Conservation (phyloP, 1,284 basidiomycete genomes). For the Anthracocystis setariae region DNA sequence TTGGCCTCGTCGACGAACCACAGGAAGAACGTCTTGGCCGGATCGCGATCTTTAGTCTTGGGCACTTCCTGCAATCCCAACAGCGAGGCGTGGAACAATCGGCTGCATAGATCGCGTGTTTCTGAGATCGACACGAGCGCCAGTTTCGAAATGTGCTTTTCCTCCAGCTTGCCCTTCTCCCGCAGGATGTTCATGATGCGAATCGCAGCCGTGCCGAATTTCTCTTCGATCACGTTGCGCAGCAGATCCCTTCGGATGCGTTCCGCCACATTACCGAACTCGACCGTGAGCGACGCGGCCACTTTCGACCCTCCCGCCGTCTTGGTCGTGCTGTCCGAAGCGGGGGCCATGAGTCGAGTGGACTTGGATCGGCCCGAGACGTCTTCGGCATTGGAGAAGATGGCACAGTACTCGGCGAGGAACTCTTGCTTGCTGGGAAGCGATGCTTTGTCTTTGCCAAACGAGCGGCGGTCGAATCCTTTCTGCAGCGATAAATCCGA, state of each 20-base stretch:
- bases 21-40: constrained; percentile 64
- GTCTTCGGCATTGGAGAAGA: constrained; percentile 81
- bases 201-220: constrained; percentile 85
- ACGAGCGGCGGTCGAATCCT: constrained; percentile 68
- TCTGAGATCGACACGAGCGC: constrained; percentile 91
- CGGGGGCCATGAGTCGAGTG: constrained; percentile 64
- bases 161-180: constrained; percentile 92
- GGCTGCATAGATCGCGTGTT: constrained; percentile 81
- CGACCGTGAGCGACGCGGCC: constrained; percentile 73
- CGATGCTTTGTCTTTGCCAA: constrained; percentile 39
- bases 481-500: constrained; percentile 69
- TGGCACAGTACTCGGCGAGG: constrained; percentile 75
- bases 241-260: constrained; percentile 79
- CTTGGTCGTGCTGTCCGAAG: constrained; percentile 48
- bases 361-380: constrained; percentile 77
- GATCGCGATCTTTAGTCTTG: constrained; percentile 63
- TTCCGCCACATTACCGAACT: constrained; percentile 80
- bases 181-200: constrained; percentile 83
- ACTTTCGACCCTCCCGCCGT: constrained; percentile 52
- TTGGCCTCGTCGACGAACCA: constrained; percentile 65
- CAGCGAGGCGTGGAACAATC: constrained; percentile 71
- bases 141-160: constrained; percentile 92
- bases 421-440: constrained; percentile 52
- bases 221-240: constrained; percentile 82
- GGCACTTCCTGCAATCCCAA: constrained; percentile 65